These are phyloP conservation scores for Lactarius deliciosus DNA, from an alignment of 768 basidiomycete genomes.

Conservation along the genomic window DNA sequence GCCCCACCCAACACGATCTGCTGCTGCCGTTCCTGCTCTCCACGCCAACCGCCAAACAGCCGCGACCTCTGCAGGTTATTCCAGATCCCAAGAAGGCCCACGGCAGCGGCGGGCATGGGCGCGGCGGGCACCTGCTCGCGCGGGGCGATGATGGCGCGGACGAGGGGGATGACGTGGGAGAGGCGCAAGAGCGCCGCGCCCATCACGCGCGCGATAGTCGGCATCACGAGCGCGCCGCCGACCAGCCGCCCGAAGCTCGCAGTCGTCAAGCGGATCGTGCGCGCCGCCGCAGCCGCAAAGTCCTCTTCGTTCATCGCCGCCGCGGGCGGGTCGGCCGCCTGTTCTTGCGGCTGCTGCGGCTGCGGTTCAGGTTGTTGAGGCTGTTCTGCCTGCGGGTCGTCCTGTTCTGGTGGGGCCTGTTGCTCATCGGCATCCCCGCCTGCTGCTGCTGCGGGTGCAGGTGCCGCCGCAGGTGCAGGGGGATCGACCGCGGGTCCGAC, in stretches of 20 bases:
- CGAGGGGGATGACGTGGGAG: constrained; percentile 44
- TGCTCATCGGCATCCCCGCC: neutral
- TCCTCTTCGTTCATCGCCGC: constrained; percentile 29
- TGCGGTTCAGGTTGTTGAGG: neutral
- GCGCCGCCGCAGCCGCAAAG: constrained; percentile 52
- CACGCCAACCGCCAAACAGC: neutral
- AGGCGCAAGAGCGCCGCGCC: constrained; percentile 57
- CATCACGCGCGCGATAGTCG: constrained; percentile 64
- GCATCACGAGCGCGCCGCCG: constrained; percentile 68
- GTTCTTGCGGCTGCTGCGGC: neutral
- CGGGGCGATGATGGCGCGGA: constrained; percentile 37
- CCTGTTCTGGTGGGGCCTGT: neutral
- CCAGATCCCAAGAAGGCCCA: constrained; percentile 6
- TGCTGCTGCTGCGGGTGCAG: neutral
- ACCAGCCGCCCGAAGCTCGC: constrained; percentile 64
- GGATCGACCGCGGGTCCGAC: neutral
- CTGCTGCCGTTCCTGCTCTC: neutral
- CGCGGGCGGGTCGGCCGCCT: constrained; percentile 13
- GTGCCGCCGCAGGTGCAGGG: neutral
- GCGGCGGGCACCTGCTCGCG: neutral
- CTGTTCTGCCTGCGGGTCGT: constrained; percentile 16
- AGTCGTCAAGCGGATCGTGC: constrained; percentile 56
- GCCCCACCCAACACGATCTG: neutral
- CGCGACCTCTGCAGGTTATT: neutral
- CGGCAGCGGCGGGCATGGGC: neutral